Evolutionary conservation across 2,329 filamentous ascomycete genomes (phyloP).

Genomic region (Pseudogymnoascus verrucosus): DNA sequence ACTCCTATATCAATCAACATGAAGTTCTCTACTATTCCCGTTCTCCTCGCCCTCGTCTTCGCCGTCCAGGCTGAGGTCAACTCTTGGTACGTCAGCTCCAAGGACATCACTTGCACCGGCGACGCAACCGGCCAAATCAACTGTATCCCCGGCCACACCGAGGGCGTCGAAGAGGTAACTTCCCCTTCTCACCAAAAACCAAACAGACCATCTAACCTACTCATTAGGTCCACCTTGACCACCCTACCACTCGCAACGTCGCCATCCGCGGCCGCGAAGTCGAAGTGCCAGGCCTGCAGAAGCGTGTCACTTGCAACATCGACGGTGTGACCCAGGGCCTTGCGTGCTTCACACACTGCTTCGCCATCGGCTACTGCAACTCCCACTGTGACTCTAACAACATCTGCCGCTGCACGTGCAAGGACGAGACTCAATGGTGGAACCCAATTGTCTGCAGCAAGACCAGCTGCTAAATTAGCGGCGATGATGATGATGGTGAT

Average conservation of each 20-base stretch:
- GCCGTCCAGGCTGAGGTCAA: slow-evolving; percentile 2
- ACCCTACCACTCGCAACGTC: slow-evolving; percentile 2
- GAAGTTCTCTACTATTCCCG: neutral
- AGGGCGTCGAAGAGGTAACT: slow-evolving; percentile 9
- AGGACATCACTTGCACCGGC: slow-evolving; percentile 12
- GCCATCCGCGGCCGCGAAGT: slow-evolving; percentile 11
- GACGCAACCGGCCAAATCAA: slow-evolving; percentile 11
- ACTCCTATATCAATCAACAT: neutral
- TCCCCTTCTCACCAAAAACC: neutral
- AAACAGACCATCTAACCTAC: neutral
- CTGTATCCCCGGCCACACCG: slow-evolving; percentile 10
- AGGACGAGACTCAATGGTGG: slow-evolving; percentile 12
- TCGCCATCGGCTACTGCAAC: slow-evolving; percentile 12
- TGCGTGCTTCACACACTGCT: slow-evolving; percentile 13
- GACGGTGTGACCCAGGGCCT: slow-evolving; percentile 10
- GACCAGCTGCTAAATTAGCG: slow-evolving; percentile 8
- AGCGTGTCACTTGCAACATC: slow-evolving; percentile 15
- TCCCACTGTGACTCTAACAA: slow-evolving; percentile 11
- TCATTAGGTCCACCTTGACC: neutral
- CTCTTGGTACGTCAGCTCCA: slow-evolving; percentile 11
- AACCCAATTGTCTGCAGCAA: slow-evolving; percentile 14
- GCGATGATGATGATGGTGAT: neutral
- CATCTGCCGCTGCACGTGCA: slow-evolving; percentile 12
- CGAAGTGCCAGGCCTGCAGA: slow-evolving; percentile 11
- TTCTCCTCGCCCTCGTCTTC: neutral